Conservation (phyloP, 371 early-diverging fungal genomes). For the Aphelidium insulamus region DNA sequence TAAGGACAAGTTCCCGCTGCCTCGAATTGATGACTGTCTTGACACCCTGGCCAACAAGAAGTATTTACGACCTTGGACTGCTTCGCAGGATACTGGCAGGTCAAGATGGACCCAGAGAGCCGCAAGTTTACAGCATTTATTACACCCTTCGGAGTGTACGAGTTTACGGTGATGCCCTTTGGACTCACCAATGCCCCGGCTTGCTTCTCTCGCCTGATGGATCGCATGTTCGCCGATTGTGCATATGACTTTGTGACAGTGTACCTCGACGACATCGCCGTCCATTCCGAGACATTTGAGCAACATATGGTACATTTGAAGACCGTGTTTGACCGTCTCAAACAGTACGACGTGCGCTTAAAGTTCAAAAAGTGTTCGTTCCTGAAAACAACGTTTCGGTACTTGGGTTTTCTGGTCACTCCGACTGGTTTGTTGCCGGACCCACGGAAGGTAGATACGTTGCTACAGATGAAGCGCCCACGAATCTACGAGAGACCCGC, state of each 20-base stretch:
- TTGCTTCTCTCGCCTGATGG: constrained; percentile 12
- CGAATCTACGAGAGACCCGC: constrained; percentile 4
- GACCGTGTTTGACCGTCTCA: constrained; percentile 11
- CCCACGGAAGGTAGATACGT: constrained; percentile 6
- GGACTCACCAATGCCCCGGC: constrained; percentile 15
- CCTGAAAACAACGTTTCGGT: constrained; percentile 4
- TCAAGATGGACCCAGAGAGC: constrained; percentile 6
- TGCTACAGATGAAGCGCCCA: constrained; percentile 4
- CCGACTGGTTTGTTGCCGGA: constrained; percentile 6
- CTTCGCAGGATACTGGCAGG: constrained; percentile 16
- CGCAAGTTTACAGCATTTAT: constrained; percentile 15
- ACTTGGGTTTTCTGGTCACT: constrained; percentile 14
- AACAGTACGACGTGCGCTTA: constrained; percentile 9
- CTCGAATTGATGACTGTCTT: constrained; percentile 12
- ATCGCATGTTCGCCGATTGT: constrained; percentile 9
- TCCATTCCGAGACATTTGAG: constrained; percentile 10
- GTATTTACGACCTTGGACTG: constrained; percentile 15
- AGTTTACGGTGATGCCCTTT: constrained; percentile 13
- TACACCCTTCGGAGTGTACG: constrained; percentile 6
- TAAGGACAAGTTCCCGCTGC: constrained; percentile 13
- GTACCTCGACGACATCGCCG: constrained; percentile 22
- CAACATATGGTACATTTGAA: constrained; percentile 13
- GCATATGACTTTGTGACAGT: constrained; percentile 9
- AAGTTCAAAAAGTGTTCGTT: constrained; percentile 18
- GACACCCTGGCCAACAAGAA: constrained; percentile 8